These are phyloP conservation scores for Parafenestella ontariensis DNA, from an alignment of 2,329 filamentous ascomycete species.

Conservation along the genomic window DNA sequence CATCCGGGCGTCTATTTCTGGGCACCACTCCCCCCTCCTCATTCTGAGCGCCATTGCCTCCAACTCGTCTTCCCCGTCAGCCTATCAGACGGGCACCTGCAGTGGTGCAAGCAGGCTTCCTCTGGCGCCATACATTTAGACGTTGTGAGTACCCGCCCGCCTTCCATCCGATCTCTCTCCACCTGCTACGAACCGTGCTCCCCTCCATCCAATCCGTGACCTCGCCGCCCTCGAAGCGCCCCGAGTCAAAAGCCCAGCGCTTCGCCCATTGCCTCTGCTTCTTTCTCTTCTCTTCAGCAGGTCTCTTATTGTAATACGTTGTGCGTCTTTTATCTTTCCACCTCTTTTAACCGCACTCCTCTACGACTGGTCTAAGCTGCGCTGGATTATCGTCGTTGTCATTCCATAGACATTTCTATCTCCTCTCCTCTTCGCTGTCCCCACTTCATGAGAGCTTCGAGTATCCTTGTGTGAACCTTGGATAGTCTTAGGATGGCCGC, in stretches of 20 bases:
- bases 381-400: slow-evolving; percentile 46
- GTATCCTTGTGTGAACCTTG: slow-evolving; percentile 37
- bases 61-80: slow-evolving; percentile 36
- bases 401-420: slow-evolving; percentile 35
- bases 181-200: slow-evolving; percentile 37
- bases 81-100: slow-evolving; percentile 45
- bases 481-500: slow-evolving; percentile 54
- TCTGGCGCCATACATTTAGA: slow-evolving; percentile 49
- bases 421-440: slow-evolving; percentile 12
- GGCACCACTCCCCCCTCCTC: slow-evolving; percentile 37
- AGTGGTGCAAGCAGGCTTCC: slow-evolving; percentile 39
- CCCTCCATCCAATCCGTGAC: slow-evolving; percentile 38
- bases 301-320: slow-evolving; percentile 52
- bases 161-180: slow-evolving; percentile 43
- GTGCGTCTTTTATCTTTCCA: slow-evolving; percentile 39
- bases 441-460: slow-evolving; percentile 45
- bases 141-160: slow-evolving; percentile 50
- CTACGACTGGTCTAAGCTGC: slow-evolving; percentile 49
- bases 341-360: slow-evolving; percentile 31
- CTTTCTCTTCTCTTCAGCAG: slow-evolving; percentile 48
- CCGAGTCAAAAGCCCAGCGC: slow-evolving; percentile 50
- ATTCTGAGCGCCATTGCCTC: slow-evolving; percentile 39
- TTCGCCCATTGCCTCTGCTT: slow-evolving; percentile 43
- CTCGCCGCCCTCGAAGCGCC: slow-evolving; percentile 46
- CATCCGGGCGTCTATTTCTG: slow-evolving; percentile 52